Percentiles rank a stretch among this genome's conserved stretches.
Conservation (phyloP, 352 stramenopile genomes). For the Blastocystis sp. region DNA sequence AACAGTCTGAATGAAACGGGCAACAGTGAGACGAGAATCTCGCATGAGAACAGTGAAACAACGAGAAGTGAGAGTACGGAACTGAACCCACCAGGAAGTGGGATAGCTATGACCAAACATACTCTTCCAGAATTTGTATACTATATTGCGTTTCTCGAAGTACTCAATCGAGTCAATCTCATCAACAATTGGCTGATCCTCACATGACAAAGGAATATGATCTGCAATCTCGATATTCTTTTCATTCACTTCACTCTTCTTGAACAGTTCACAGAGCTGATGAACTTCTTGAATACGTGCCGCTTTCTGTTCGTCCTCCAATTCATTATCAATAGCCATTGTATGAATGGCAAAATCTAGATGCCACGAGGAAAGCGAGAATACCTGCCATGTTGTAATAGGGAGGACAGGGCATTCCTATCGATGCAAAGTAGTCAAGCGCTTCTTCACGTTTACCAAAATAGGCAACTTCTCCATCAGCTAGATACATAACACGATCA, state of each 20-base stretch:
- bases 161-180: constrained; percentile 13
- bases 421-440: constrained; percentile 16
- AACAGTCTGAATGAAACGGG: constrained; percentile 49
- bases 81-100: constrained; percentile 49
- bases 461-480: constrained; percentile 46
- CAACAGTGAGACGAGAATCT: constrained; percentile 21
- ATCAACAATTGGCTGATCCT: not conserved
- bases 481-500: constrained; percentile 52
- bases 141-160: constrained; percentile 43
- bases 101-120: constrained; percentile 37
- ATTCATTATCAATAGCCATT: constrained; percentile 56
- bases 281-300: constrained; percentile 28
- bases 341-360: constrained; percentile 55
- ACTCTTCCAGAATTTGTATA: constrained; percentile 22
- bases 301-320: constrained; percentile 45
- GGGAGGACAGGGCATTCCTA: constrained; percentile 39
- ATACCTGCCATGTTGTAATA: constrained; percentile 61
- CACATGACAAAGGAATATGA: not conserved
- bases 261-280: constrained; percentile 30
- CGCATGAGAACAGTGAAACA: not conserved
- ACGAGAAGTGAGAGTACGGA: constrained; percentile 4
- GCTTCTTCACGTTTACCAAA: constrained; percentile 26
- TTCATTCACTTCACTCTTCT: constrained; percentile 10
- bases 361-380: not conserved
- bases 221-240: not conserved